Evolutionary conservation across 1,284 basidiomycete species (phyloP).

Genomic region (Austroboletus niveus): DNA sequence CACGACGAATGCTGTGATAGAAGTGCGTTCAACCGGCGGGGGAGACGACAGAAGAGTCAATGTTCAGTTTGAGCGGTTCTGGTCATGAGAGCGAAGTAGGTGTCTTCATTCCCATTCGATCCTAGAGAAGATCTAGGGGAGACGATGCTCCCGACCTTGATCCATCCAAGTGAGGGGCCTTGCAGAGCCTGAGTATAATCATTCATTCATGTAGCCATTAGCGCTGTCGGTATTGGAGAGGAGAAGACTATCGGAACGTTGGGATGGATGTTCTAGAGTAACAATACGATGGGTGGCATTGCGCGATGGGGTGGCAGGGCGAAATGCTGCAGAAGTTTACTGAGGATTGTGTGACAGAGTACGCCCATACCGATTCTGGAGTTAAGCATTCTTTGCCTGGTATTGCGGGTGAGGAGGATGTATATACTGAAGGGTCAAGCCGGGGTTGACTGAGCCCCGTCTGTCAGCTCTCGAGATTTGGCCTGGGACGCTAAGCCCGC

Average conservation of each 20-base stretch:
- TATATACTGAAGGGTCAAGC: constrained; percentile 33
- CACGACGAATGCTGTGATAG: constrained; percentile 73
- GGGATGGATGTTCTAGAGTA: constrained; percentile 26
- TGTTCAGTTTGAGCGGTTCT: constrained; percentile 20
- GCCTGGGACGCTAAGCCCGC: constrained; percentile 26
- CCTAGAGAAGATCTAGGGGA: constrained; percentile 16
- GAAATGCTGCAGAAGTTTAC: constrained; percentile 1
- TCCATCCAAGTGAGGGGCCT: constrained; percentile 19
- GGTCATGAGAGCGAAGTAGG: constrained; percentile 50
- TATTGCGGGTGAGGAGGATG: constrained; percentile 29
- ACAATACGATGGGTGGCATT: constrained; percentile 16
- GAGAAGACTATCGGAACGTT: constrained; percentile 26
- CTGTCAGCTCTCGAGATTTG: constrained; percentile 35
- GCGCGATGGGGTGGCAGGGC: constrained; percentile 16
- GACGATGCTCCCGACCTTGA: constrained; percentile 19
- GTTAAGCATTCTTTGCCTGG: constrained; percentile 19
- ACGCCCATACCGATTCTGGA: constrained; percentile 20
- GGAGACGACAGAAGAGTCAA: constrained; percentile 24
- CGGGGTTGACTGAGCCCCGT: constrained; percentile 44
- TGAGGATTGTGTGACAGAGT: constrained; percentile 28
- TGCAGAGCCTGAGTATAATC: constrained; percentile 5
- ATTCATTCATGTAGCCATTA: constrained; percentile 4
- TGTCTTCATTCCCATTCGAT: constrained; percentile 33
- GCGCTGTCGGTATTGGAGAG: constrained; percentile 5
- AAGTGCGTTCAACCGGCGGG: constrained; percentile 59